Evolutionary conservation across 805 yeast species (phyloP).

Genomic region (Wickerhamiella siamensis): DNA sequence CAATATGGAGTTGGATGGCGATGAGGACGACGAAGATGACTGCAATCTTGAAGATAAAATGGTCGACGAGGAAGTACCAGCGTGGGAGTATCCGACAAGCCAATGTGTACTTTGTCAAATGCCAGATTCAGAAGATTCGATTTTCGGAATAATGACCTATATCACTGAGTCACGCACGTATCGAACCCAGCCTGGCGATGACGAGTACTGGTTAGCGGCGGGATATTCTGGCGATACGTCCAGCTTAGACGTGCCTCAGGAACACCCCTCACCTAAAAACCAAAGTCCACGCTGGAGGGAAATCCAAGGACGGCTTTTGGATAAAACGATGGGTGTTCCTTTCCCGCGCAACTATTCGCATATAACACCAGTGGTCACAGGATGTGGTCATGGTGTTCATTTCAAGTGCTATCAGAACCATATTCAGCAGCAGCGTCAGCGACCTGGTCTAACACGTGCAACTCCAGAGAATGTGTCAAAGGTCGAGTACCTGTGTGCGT

Average conservation of each 20-base stretch:
- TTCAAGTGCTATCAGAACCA: conserved; percentile 58
- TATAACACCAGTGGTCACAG: conserved; percentile 33
- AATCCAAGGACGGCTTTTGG: conserved; percentile 7
- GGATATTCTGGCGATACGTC: conserved; percentile 1
- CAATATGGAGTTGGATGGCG: conserved; percentile 29
- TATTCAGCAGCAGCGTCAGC: conserved; percentile 24
- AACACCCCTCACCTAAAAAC: conserved; percentile 45
- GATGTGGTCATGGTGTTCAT: conserved; percentile 95
- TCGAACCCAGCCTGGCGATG: conserved; percentile 2
- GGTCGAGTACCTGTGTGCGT: conserved; percentile 73
- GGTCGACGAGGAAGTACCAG: conserved; percentile 11
- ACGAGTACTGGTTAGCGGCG: conserved; percentile 4
- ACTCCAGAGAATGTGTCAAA: conserved; percentile 59
- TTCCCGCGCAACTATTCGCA: conserved; percentile 29
- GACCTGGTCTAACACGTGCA: conserved; percentile 47
- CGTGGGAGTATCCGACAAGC: conserved; percentile 57
- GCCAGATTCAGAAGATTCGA: conserved; percentile 47
- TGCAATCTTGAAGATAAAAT: conserved; percentile 12
- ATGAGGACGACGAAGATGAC: conserved; percentile 27
- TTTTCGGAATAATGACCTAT: conserved; percentile 62
- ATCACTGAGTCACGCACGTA: conserved; percentile 23
- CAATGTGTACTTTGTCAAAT: conserved; percentile 75
- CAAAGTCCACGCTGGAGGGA: conserved; percentile 48
- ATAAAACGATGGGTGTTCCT: conserved; percentile 6
- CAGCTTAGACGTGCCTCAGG: conserved; percentile 31